Conservation (phyloP, 2,329 filamentous ascomycete genomes). For the Aureobasidium melanogenum region DNA sequence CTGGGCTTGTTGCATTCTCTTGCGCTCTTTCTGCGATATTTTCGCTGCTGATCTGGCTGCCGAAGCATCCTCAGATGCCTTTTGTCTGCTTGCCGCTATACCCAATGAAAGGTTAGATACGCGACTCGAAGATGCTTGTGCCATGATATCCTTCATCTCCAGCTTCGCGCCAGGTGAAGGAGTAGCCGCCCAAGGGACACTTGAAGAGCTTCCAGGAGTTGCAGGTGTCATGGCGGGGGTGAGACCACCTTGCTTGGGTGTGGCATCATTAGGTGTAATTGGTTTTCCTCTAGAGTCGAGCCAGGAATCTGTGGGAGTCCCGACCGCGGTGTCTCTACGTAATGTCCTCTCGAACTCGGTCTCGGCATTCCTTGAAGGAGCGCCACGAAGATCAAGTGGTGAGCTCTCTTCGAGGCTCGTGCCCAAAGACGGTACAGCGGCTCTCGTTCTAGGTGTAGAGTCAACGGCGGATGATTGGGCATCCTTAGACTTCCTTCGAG, state of each 20-base stretch:
- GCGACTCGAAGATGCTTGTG: constrained; percentile 43
- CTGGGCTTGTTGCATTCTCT: constrained; percentile 64
- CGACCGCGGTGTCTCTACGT: constrained; percentile 4
- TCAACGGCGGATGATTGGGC: constrained; percentile 44
- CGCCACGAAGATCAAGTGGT: neutral
- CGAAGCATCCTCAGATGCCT: neutral
- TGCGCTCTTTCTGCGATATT: constrained; percentile 86
- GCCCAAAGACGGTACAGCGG: constrained; percentile 18
- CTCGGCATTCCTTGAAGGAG: neutral
- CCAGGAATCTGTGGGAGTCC: constrained; percentile 28
- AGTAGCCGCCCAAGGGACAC: constrained; percentile 44
- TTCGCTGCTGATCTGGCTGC: constrained; percentile 40
- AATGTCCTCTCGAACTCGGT: neutral
- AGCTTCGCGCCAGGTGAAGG: constrained; percentile 54
- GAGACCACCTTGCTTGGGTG: neutral
- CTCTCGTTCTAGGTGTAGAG: constrained; percentile 59
- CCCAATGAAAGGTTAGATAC: constrained; percentile 46
- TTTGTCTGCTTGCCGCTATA: constrained; percentile 23
- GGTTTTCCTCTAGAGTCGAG: constrained; percentile 32
- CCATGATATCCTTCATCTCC: constrained; percentile 70
- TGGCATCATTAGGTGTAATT: constrained; percentile 16
- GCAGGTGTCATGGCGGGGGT: neutral
- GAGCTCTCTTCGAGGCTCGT: constrained; percentile 12
- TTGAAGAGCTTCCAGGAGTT: constrained; percentile 12
- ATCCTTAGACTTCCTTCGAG: constrained; percentile 31